Conservation (phyloP, 176 grass and related monocot genomes). For the Oryza meyeriana region DNA sequence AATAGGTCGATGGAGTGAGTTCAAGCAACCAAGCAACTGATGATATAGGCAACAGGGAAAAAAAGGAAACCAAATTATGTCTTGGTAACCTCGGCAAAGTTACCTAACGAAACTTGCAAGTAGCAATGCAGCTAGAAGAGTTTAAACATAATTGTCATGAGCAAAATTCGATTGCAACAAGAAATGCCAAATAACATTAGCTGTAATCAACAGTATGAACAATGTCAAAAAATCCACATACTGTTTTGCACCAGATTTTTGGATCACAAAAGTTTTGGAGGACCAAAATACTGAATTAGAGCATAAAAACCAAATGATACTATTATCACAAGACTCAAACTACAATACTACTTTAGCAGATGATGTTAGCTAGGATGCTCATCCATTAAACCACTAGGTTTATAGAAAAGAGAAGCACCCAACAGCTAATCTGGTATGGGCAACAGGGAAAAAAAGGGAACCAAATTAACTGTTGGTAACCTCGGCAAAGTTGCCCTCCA, state of each 20-base stretch:
- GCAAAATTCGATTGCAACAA: background rate
- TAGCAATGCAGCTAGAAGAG: background rate
- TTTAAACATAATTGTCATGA: background rate
- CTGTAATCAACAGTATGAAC: background rate
- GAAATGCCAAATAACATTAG: background rate
- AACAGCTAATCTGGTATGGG: conserved; percentile 27
- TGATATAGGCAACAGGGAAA: conserved; percentile 79
- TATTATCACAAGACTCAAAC: background rate
- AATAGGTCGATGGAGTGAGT: conserved; percentile 5
- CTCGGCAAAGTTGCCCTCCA: conserved; percentile 47
- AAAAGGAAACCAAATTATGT: conserved; percentile 61
- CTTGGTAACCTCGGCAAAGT: conserved; percentile 73
- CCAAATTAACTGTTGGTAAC: conserved; percentile 48
- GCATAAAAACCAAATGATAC: background rate
- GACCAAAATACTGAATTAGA: background rate
- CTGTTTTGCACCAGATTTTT: background rate
- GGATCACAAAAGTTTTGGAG: background rate
- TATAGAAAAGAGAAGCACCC: background rate
- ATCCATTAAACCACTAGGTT: conserved; percentile 22
- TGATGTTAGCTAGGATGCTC: conserved; percentile 21
- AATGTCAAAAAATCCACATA: background rate
- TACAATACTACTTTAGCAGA: background rate
- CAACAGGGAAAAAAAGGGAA: conserved; percentile 60
- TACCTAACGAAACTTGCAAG: background rate
- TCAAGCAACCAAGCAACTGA: conserved; percentile 23